Evolutionary conservation across 139 green algal species (phyloP), one percentile per base, ranked within the genome.

Genomic region (Micractinium conductrix): DNA sequence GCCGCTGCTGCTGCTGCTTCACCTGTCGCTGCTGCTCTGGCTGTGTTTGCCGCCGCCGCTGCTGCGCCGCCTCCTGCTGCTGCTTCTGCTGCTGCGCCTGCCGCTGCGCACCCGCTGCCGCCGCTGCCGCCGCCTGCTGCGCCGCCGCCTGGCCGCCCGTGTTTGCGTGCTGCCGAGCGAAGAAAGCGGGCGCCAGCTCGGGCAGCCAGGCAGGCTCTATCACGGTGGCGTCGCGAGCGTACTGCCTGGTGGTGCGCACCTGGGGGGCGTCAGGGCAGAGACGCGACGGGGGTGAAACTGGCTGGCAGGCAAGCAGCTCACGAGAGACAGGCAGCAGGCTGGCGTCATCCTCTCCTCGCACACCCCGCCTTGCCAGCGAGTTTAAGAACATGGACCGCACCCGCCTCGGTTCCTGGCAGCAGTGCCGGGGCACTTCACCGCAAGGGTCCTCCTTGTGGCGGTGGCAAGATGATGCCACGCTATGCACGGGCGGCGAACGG

Each of bases 161-260:
- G 40, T 87, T 84, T 12, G 85, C 85, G 26, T 83, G 48, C 65
- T 65, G 67, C 62, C 81, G 45, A 24, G 71, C 86, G 81, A 96
- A 97, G 68, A 93, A 95, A 1, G 85, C 74, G 0, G 95, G 95
- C 19, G 88, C 94, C 67, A 97, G 73, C 87, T 98, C 94, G 1
- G 93, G 88, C 72, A 98, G 90, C 95, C 95, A 98, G 12, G 44
- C 17, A 1, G 90, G 50, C 35, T 98, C 93, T 0, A 98, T 88
- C 21, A 70, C 84, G 0, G 84, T 86, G 19, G 93, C 90, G 0
- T 93, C 86, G 4, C 92, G 89, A 24, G 92, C 94, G 83, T 98
- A 98, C 44, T 92, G 87, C 75, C 90, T 89, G 1, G 87, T 94
- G 69, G 95, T 97, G 76, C 87, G 88, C 70, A 96, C 81, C 81